Percentiles rank a stretch among this genome's conserved stretches.
phyloP scores from a whole-genome alignment of 768 basidiomycete genomes.

The Coprinopsis sp. region DNA sequence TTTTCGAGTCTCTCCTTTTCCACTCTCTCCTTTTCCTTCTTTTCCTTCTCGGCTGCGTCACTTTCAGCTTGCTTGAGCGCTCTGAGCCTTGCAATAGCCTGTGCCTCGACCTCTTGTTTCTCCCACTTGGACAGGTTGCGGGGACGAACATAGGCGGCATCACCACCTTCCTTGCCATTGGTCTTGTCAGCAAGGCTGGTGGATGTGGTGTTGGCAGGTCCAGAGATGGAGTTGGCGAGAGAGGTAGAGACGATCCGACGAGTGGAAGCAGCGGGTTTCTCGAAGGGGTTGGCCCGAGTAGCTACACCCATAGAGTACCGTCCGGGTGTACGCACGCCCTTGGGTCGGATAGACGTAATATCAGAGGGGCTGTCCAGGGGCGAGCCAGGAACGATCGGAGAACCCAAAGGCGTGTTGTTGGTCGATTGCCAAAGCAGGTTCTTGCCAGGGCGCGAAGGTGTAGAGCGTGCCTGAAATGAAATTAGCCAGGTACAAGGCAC shows the following conservation, averaged over 20 bases:
- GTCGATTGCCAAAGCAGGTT: constrained; percentile 63
- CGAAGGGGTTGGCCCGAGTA: constrained; percentile 49
- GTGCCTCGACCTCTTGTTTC: constrained; percentile 80
- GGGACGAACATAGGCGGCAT: constrained; percentile 14
- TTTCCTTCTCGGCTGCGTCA: constrained; percentile 36
- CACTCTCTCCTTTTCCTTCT: constrained; percentile 33
- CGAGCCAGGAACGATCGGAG: constrained; percentile 28
- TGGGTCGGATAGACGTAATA: constrained; percentile 9
- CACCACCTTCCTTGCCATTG: no score
- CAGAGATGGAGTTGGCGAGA: constrained; percentile 36
- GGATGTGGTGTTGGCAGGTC: constrained; percentile 17
- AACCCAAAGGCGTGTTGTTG: constrained; percentile 33
- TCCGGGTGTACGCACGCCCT: constrained; percentile 26
- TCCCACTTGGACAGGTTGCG: constrained; percentile 65
- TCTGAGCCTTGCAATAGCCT: constrained; percentile 69
- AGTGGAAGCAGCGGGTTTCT: constrained; percentile 21
- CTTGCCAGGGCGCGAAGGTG: constrained; percentile 43
- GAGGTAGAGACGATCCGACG: constrained; percentile 39
- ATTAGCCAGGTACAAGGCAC: constrained; percentile 4
- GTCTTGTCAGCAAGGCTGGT: constrained; percentile 50
- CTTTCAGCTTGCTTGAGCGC: constrained; percentile 42
- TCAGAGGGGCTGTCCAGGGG: constrained; percentile 24
- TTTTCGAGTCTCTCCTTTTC: constrained; percentile 28
- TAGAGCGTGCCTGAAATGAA: constrained; percentile 9
- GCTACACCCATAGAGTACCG: constrained; percentile 45